Evolutionary conservation across 1,139 yeast genomes (phyloP), one percentile per base, ranked within the genome.

Genomic region (Tardiomyces blankii): DNA sequence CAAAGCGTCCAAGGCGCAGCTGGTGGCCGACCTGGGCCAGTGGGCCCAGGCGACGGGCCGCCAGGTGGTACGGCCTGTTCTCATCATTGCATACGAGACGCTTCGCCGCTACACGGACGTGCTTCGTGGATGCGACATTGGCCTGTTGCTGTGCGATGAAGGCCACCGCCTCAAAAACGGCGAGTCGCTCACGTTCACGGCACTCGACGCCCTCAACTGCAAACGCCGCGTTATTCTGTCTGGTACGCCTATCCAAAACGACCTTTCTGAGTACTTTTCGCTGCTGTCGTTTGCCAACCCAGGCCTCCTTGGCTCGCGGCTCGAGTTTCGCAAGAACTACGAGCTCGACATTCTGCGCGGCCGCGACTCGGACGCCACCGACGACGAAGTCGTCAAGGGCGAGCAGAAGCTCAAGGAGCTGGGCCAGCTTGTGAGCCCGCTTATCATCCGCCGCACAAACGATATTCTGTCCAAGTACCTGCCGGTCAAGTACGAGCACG

Each of bases 221-320:
- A 80, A 82, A 44, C 71, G 98, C 58, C 74, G 99, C 53, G 96
- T 91, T 9, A 91, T 91, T 52, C 68, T 91, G 33, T 87, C 96
- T 0, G 99, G 99, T 42, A 91, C 99, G 0, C 99, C 99, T 0
- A 91, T 91, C 52, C 99, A 91, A 62, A 91, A 91, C 60, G 98
- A 93, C 68, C 70, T 91, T 41, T 83, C 96, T 1, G 99, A 91
- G 64, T 91, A 91, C 65, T 93, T 89, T 61, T 87, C 98, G 0
- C 69, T 91, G 46, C 69, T 93, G 49, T 86, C 82, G 57, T 91
- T 91, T 69, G 95, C 97, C 8, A 91, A 91, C 60, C 99, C 99
- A 0, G 96, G 96, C 0, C 74, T 87, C 43, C 68, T 91, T 41
- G 98, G 99, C 0, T 72, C 95, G 1, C 75, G 95, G 53, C 68